Evolutionary conservation across 1,139 yeast genomes (phyloP), one percentile per base, ranked within the genome.

Genomic region (Geotrichum cucujoidarum): DNA sequence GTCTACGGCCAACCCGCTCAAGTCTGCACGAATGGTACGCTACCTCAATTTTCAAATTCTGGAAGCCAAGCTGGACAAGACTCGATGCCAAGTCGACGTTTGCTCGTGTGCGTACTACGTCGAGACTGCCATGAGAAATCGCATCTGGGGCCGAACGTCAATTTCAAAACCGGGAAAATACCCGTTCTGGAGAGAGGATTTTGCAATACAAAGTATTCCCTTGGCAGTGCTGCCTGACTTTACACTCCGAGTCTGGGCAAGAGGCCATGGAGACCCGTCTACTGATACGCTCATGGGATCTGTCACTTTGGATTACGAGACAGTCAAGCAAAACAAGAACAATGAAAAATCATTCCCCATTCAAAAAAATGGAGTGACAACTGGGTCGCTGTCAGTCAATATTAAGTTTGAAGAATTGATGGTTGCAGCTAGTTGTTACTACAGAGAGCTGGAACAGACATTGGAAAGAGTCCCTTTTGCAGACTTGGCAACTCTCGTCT

Each of bases 111-210:
- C 43, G 18, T 18, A 39, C 22, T 78, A 77, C 55, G 77, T 79
- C 1, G 83, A 78, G 56, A 75, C 78, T 4, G 66, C 72, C 36
- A 73, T 76, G 72, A 76, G 78, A 72, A 75, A 76, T 4, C 66
- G 71, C 47, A 76, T 78, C 1, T 77, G 80, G 77, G 76, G 80
- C 16, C 65, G 83, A 48, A 78, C 83, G 0, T 78, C 78, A 7
- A 65, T 72, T 3, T 77, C 76, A 1, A 61, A 65, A 25, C 68
- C 67, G 49, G 64, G 56, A 7, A 56, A 58, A 48, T 16, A 16
- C 6, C 81, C 81, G 13, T 77, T 77, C 55, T 77, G 81, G 81
- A 72, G 78, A 54, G 81, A 77, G 57, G 78, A 75, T 45, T 77
- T 77, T 53, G 62, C 70, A n/a, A 70, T 78, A 8, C 76, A 73